phyloP scores from a whole-genome alignment of 495 filamentous ascomycete genomes.

The Tetracladium setigerum region DNA sequence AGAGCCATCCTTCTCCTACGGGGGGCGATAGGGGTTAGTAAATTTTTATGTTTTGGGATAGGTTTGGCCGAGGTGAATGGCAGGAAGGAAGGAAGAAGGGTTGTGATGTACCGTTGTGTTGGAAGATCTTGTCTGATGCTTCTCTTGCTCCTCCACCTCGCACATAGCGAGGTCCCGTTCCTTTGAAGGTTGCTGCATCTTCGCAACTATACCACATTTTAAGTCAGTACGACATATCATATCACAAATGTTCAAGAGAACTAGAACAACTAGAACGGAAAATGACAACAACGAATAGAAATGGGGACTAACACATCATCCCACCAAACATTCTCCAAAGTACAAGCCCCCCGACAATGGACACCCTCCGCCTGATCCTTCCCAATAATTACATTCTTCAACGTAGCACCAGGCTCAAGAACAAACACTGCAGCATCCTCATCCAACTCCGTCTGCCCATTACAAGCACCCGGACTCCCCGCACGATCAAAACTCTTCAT shows the following conservation, averaged over 20 bases:
- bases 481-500: slow-evolving; percentile 38
- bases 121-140: slow-evolving; percentile 54
- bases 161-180: neutral
- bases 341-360: slow-evolving; percentile 40
- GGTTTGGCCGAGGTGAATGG: too few species aligned
- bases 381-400: slow-evolving; percentile 47
- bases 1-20: slow-evolving; percentile 36
- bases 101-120: slow-evolving; percentile 45
- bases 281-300: too few species aligned
- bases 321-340: slow-evolving; percentile 46
- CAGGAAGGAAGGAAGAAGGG: too few species aligned
- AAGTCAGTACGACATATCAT: slow-evolving; percentile 31
- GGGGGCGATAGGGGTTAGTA: too few species aligned
- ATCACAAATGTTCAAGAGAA: slow-evolving; percentile 37
- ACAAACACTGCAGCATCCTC: slow-evolving; percentile 43
- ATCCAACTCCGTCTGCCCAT: slow-evolving; percentile 32
- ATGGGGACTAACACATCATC: slow-evolving; percentile 32
- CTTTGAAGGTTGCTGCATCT: slow-evolving; percentile 34
- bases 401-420: slow-evolving; percentile 36
- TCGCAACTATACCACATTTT: slow-evolving; percentile 31
- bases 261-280: too few species aligned
- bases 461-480: slow-evolving; percentile 31
- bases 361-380: slow-evolving; percentile 43
- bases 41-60: too few species aligned
- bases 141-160: slow-evolving; percentile 47